phyloP scores from a whole-genome alignment of 345 rosid species.

The Pistacia integerrima region DNA sequence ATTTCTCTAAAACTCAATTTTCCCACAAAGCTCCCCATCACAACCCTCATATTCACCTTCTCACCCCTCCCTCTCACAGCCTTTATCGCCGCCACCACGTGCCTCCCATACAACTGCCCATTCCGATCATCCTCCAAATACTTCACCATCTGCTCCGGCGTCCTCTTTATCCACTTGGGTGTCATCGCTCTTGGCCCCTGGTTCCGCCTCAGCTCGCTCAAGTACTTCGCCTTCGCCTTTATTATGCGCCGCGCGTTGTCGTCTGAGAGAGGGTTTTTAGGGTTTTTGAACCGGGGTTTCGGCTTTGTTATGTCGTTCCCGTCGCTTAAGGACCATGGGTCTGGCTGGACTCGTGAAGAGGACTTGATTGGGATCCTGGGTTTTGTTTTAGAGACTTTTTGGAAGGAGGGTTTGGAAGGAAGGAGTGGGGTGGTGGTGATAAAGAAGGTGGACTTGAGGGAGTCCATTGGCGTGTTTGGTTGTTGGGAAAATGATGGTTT shows the following conservation, averaged over 20 bases:
- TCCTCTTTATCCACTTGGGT: slow-evolving; percentile 81
- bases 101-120: slow-evolving; percentile 78
- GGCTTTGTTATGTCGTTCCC: slow-evolving; percentile 58
- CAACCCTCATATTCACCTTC: slow-evolving; percentile 55
- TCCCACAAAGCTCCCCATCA: slow-evolving; percentile 79
- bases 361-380: slow-evolving; percentile 29
- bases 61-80: slow-evolving; percentile 60
- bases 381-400: slow-evolving; percentile 22
- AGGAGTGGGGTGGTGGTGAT: slow-evolving; percentile 27
- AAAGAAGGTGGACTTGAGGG: slow-evolving; percentile 46
- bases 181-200: slow-evolving; percentile 75
- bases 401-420: slow-evolving; percentile 25
- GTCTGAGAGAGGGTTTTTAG: slow-evolving; percentile 71
- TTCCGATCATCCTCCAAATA: slow-evolving; percentile 74
- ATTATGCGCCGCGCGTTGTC: slow-evolving; percentile 87
- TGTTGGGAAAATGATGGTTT: background rate
- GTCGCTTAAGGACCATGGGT: slow-evolving; percentile 88
- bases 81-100: slow-evolving; percentile 84
- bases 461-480: slow-evolving; percentile 30
- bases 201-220: slow-evolving; percentile 70
- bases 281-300: slow-evolving; percentile 62
- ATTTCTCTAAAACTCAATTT: slow-evolving; percentile 81
- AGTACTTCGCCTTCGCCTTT: slow-evolving; percentile 66
- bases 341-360: slow-evolving; percentile 49
- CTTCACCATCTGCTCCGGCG: slow-evolving; percentile 92